Base-by-base conservation (phyloP, 345 rosid genomes). In the Orychophragmus violaceus region DNA sequence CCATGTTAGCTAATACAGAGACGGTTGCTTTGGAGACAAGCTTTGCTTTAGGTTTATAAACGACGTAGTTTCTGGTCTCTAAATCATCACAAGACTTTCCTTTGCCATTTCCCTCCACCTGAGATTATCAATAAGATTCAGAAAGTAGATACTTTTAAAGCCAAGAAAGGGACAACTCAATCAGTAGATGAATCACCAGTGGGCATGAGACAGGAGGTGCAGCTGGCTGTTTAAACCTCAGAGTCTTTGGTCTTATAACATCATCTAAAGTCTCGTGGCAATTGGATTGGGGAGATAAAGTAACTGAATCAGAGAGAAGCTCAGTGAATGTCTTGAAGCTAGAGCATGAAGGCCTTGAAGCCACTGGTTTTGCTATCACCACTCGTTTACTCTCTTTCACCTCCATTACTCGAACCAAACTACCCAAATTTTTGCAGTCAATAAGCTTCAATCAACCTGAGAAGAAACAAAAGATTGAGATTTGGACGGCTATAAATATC, bases 1-100 rank as follows among this genome's bases (percentile, higher is more conserved):
- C 99, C 95, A 88, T 88, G 61, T 80, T 94, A 28, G 86, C 95
- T 74, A 91, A 69, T 35, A 86, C 85, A 24, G 95, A 85, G 59
- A 83, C 83, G 1, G 97, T 86, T 64, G 90, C 75, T 79, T 78
- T 86, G 7, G 99, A 88, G 6, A 87, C 98, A 44, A 91, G 84
- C 76, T 84, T 95, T 22, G 98, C 97, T 76, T 76, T 82, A 0
- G 99, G 99, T 71, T 89, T 91, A 75, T 87, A 85, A 36, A 91
- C 68, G 7, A 85, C 74, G 0, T 80, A 83, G 28, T 77, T 75
- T 68, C 66, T 78, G 76, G 71, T 63, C 22, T 75, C 87, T 19
- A 81, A 56, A 58, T 76, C 82, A 24, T 75, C 82, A 55, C 81
- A 69, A 18, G 81, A 80, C 73, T 45, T 82, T 17, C 60, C 51